A percentile compares a stretch with the other conserved stretches of the same genome.
Evolutionary conservation across 1,139 yeast species (phyloP).

Genomic region (Diutina pseudorugosa): DNA sequence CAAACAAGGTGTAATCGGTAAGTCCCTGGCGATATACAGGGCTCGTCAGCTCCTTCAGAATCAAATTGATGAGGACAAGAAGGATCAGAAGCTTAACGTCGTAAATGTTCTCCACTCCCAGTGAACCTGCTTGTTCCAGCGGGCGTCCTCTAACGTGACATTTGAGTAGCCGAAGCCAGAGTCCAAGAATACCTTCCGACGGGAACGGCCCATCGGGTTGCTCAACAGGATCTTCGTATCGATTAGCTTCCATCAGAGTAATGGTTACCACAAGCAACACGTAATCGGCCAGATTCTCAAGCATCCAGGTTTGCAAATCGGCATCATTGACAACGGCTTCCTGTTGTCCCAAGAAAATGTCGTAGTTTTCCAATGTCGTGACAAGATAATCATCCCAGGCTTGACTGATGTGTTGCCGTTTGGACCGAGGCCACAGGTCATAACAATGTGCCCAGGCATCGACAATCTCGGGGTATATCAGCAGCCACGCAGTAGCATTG

Average conservation of each 20-base stretch:
- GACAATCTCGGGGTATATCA: background rate
- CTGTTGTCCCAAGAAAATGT: background rate
- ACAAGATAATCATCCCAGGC: background rate
- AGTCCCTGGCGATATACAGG: slow-evolving; percentile 1
- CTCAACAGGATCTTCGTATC: background rate
- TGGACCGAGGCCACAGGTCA: background rate
- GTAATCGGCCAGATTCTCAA: slow-evolving; percentile 2
- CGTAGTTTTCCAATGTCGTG: background rate
- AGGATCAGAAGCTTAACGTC: slow-evolving; percentile 3
- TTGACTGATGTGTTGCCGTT: background rate
- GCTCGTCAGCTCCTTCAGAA: background rate
- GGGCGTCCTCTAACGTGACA: slow-evolving; percentile 3
- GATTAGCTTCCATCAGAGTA: background rate
- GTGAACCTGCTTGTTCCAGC: background rate
- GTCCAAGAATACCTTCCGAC: background rate
- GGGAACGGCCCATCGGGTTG: background rate
- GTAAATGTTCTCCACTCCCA: slow-evolving; percentile 1
- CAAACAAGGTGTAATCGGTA: slow-evolving; percentile 1
- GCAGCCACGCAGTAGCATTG: slow-evolving; percentile 3
- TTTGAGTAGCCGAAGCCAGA: slow-evolving; percentile 2
- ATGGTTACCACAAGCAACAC: background rate
- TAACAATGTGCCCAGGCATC: background rate
- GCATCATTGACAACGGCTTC: background rate
- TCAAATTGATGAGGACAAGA: background rate
- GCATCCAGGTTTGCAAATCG: background rate